Evolutionary conservation across 2,329 filamentous ascomycete genomes (phyloP).

Genomic region (Dactylellina cionopaga): DNA sequence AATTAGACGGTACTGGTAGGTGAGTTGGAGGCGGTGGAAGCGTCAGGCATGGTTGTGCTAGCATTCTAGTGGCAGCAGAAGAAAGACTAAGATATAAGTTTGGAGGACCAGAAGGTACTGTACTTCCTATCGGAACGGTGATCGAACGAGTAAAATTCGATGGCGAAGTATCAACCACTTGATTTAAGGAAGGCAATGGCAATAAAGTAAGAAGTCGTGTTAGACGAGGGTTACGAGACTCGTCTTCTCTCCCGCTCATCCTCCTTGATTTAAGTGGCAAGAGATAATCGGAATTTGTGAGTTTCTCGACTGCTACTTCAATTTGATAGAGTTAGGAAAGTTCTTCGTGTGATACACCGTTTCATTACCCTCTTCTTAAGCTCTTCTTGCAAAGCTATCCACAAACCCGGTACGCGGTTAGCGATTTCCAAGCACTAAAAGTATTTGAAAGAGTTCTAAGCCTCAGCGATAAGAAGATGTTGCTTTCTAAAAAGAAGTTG

Average conservation of each 20-base stretch:
- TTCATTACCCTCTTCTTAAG: too few relatives aligned
- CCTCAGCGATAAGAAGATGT: too few relatives aligned
- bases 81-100: slow-evolving; percentile 7
- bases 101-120: slow-evolving; percentile 32
- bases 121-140: slow-evolving; percentile 36
- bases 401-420: too few relatives aligned
- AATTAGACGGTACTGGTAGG: too few relatives aligned
- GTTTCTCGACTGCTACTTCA: too few relatives aligned
- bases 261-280: slow-evolving; percentile 74
- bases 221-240: slow-evolving; percentile 57
- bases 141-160: slow-evolving; percentile 44
- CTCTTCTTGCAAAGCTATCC: too few relatives aligned
- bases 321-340: too few relatives aligned
- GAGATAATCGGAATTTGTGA: slow-evolving; percentile 68
- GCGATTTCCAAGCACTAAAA: too few relatives aligned
- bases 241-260: slow-evolving; percentile 72
- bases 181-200: slow-evolving; percentile 80
- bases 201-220: slow-evolving; percentile 59
- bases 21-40: slow-evolving; percentile 39
- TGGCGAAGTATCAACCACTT: slow-evolving; percentile 48
- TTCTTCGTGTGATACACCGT: too few relatives aligned
- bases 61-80: slow-evolving; percentile 27
- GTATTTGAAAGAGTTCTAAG: too few relatives aligned
- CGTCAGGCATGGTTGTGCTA: slow-evolving; percentile 53
- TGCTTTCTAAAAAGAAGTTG: too few relatives aligned